A percentile compares a stretch with the other conserved stretches of the same genome.
Evolutionary conservation across 257 asterid genomes (phyloP).

Genomic region (Ligustrum vulgare): DNA sequence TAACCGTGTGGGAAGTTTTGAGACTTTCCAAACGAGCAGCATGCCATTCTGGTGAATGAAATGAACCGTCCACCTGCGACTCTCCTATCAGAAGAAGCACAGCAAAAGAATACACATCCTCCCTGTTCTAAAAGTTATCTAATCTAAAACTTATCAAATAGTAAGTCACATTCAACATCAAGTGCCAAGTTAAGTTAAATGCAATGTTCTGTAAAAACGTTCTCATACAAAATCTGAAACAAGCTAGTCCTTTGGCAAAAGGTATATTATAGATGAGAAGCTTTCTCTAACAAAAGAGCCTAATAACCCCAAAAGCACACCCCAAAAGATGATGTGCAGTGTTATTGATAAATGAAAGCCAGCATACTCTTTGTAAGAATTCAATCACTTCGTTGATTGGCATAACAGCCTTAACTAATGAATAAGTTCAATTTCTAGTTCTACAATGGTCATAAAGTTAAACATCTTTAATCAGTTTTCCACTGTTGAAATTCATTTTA

Average conservation of each 20-base stretch:
- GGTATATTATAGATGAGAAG: background rate
- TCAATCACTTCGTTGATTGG: background rate
- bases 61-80: constrained; percentile 99
- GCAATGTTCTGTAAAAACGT: background rate
- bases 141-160: constrained; percentile 2
- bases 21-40: constrained; percentile 99
- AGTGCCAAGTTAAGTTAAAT: background rate
- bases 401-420: constrained; percentile 1
- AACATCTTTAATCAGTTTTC: background rate
- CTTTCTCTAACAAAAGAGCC: background rate
- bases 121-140: constrained; percentile 11
- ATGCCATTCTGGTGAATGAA: constrained; percentile 99
- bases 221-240: background rate
- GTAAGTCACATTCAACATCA: constrained; percentile 6
- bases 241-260: background rate
- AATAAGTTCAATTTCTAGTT: background rate
- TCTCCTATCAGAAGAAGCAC: constrained; percentile 69
- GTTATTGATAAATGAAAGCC: background rate
- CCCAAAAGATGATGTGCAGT: background rate
- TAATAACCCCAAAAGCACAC: background rate
- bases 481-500: background rate
- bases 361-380: constrained; percentile 9
- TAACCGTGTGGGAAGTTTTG: constrained; percentile 87
- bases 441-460: background rate
- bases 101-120: constrained; percentile 18